phyloP scores from a whole-genome alignment of 1,284 basidiomycete species.

The Sporisorium graminicola region DNA sequence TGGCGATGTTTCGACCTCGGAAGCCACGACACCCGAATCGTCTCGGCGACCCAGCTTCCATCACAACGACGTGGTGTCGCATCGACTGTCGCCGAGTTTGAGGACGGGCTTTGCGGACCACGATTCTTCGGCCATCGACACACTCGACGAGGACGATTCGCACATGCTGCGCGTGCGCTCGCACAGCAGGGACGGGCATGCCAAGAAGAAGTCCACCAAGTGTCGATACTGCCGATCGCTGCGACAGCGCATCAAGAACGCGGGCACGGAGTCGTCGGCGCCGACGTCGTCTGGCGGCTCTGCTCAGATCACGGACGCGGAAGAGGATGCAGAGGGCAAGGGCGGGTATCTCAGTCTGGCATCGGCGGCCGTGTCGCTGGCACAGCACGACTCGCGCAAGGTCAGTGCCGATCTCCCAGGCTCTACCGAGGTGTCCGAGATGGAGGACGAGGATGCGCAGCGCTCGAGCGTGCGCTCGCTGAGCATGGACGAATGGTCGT shows the following conservation, averaged over 20 bases:
- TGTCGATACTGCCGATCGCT: slow-evolving; percentile 45
- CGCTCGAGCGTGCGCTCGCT: slow-evolving; percentile 43
- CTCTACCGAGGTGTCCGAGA: slow-evolving; percentile 33
- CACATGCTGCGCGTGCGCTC: slow-evolving; percentile 29
- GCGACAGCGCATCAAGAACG: slow-evolving; percentile 34
- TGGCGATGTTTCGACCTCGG: slow-evolving; percentile 35
- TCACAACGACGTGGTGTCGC: slow-evolving; percentile 13
- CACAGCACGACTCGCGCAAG: slow-evolving; percentile 2
- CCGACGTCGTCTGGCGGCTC: slow-evolving; percentile 38
- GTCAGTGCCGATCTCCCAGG: not conserved
- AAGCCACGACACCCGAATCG: slow-evolving; percentile 46
- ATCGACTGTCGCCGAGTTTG: slow-evolving; percentile 18
- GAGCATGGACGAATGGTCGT: slow-evolving; percentile 36
- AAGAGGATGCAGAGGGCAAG: slow-evolving; percentile 20
- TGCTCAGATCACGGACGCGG: slow-evolving; percentile 44
- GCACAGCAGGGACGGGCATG: slow-evolving; percentile 40
- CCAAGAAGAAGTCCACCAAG: slow-evolving; percentile 53
- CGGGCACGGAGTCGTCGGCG: slow-evolving; percentile 22
- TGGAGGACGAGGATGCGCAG: slow-evolving; percentile 33
- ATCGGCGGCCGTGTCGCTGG: not conserved
- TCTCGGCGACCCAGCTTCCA: slow-evolving; percentile 48
- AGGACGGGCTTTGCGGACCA: slow-evolving; percentile 17
- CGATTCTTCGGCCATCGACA: slow-evolving; percentile 13
- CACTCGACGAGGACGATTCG: slow-evolving; percentile 34
- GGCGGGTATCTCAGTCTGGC: not conserved